Evolutionary conservation across 2,329 filamentous ascomycete species (phyloP), one percentile per base, ranked within the genome.

Genomic region (Colletotrichum scovillei): DNA sequence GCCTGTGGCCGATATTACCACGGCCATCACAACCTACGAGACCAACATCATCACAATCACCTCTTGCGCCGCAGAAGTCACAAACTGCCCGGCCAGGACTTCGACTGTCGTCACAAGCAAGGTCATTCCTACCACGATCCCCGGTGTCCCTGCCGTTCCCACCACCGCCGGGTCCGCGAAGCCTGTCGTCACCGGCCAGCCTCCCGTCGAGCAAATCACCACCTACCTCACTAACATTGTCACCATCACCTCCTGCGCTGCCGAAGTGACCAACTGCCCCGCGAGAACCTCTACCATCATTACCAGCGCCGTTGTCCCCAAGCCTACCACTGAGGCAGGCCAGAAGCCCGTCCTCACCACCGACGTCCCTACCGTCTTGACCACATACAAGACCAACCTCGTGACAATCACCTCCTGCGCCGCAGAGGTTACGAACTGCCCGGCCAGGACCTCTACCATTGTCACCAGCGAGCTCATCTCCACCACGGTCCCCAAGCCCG

Each of bases 241-340:
- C 75, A 91, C 89, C 76, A 84, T 90, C 80, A 90, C 87, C 78
- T 87, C 86, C 49, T 91, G 89, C 80, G 85, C 84, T 60, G 82
- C 88, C n/a, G 78, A 78, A 8, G 80, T 74, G 14, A 67, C 69
- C 49, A 75, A 64, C 67, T 74, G 72, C 60, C 70, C 75, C 30
- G 55, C 12, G 32, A 66, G 38, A 57, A 62, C 30, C 6, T 58
- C 56, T 5, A 60, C 62, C 1, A 26, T 57, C 30, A 9, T 69
- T 56, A 60, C 81, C 30, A 57, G 46, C 56, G 63, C 75, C 64
- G 6, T 76, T 72, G 12, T 78, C 28, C 76, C 73, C 26, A 76
- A 75, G 24, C 74, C 73, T 52, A 74, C 55, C 35, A 71, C 55
- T 42, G 63, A 72, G 58, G 69, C 57, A 55, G 24, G 62, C 65